Evolutionary conservation across 805 yeast species (phyloP).

Genomic region (Barnettozyma siamensis): DNA sequence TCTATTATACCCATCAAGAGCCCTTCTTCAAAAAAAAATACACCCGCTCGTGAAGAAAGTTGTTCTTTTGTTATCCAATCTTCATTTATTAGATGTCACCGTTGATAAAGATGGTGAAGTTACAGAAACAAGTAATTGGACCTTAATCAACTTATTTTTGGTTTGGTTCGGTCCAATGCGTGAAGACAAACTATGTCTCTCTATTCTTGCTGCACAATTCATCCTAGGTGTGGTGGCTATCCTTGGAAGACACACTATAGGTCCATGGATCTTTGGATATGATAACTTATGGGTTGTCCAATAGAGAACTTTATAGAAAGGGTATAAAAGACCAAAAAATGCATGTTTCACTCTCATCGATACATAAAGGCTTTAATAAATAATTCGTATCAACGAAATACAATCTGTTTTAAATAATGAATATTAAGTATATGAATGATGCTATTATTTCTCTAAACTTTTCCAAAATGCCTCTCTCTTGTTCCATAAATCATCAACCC

Average conservation of each 20-base stretch:
- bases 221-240: slow-evolving; percentile 61
- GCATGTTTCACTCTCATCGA: not conserved
- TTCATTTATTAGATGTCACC: slow-evolving; percentile 43
- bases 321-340: not conserved
- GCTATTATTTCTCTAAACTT: slow-evolving; percentile 5
- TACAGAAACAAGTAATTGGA: slow-evolving; percentile 48
- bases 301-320: slow-evolving; percentile 3
- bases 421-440: not conserved
- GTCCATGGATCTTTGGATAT: slow-evolving; percentile 80
- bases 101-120: slow-evolving; percentile 29
- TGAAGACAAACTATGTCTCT: slow-evolving; percentile 68
- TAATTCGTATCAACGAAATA: no score
- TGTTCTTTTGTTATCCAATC: slow-evolving; percentile 40
- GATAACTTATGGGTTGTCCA: slow-evolving; percentile 59
- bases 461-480: slow-evolving; percentile 41
- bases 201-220: slow-evolving; percentile 59
- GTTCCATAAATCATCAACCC: slow-evolving; percentile 55
- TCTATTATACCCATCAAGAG: slow-evolving; percentile 66
- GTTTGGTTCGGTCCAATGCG: slow-evolving; percentile 89
- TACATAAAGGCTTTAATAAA: not conserved
- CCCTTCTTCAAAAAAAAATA: slow-evolving; percentile 34
- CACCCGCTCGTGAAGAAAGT: slow-evolving; percentile 30
- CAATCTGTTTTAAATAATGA: not conserved
- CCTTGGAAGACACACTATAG: slow-evolving; percentile 72
- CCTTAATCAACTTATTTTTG: slow-evolving; percentile 74